Evolutionary conservation across 768 basidiomycete species (phyloP).

Genomic region (Russula compacta): DNA sequence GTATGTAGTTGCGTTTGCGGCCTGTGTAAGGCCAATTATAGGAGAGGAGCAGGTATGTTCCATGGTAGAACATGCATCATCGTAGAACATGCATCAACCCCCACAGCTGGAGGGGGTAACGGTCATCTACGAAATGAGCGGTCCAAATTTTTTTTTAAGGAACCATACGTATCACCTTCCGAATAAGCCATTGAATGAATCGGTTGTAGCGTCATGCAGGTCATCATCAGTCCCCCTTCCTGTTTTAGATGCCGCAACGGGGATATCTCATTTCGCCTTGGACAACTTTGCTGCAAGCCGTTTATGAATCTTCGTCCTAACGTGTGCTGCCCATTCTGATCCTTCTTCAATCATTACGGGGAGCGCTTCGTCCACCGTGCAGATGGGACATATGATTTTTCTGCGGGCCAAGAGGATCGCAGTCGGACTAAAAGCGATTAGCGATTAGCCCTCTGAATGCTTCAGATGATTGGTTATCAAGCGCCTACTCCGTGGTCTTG

Average conservation of each 20-base stretch:
- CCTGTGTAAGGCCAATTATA: background rate
- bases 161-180: background rate
- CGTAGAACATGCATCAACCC: background rate
- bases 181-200: background rate
- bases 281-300: conserved; percentile 29
- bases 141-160: background rate
- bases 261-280: background rate
- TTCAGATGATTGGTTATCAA: background rate
- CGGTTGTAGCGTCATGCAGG: background rate
- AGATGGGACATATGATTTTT: conserved; percentile 51
- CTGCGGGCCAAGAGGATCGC: conserved; percentile 45
- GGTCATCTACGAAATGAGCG: background rate
- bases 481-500: conserved; percentile 39
- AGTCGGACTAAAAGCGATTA: conserved; percentile 39
- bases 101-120: background rate
- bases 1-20: background rate
- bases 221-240: background rate
- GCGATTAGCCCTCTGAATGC: background rate
- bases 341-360: conserved; percentile 60
- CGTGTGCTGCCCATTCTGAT: conserved; percentile 46
- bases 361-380: conserved; percentile 45
- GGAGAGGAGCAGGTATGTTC: background rate
- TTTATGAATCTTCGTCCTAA: conserved; percentile 46
- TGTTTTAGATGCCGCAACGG: background rate
- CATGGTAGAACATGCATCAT: background rate